Conservation (phyloP, 1,284 basidiomycete genomes). For the Ustilago sp. region DNA sequence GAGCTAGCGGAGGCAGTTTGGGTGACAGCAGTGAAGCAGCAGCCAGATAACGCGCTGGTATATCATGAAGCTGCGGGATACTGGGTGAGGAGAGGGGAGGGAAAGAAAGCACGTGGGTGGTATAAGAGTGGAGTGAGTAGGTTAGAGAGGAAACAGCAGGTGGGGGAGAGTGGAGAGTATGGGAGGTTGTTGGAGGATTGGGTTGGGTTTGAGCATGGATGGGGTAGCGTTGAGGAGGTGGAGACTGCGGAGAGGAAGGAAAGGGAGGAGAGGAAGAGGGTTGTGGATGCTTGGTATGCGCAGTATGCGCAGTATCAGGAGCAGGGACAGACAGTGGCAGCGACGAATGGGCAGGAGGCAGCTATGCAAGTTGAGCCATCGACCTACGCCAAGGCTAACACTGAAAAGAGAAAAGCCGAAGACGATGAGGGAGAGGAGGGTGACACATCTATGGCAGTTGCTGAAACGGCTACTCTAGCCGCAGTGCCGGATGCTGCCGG, state of each 20-base stretch:
- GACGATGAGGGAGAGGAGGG: slow-evolving; percentile 13
- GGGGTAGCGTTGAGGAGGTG: slow-evolving; percentile 80
- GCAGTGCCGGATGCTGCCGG: not conserved
- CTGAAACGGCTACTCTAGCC: too few relatives aligned
- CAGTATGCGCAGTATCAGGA: slow-evolving; percentile 70
- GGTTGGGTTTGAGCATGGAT: slow-evolving; percentile 83
- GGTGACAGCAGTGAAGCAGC: slow-evolving; percentile 51
- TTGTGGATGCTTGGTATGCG: slow-evolving; percentile 70
- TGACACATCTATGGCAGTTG: slow-evolving; percentile 19
- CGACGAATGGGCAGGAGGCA: slow-evolving; percentile 9
- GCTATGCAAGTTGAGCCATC: slow-evolving; percentile 31
- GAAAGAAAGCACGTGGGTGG: slow-evolving; percentile 52
- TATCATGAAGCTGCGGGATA: slow-evolving; percentile 55
- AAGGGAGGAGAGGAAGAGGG: slow-evolving; percentile 73
- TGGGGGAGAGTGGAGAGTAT: slow-evolving; percentile 22
- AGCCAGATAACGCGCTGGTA: slow-evolving; percentile 48
- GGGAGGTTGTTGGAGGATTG: slow-evolving; percentile 88
- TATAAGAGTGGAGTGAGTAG: slow-evolving; percentile 49
- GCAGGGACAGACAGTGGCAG: slow-evolving; percentile 65
- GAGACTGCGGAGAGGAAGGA: slow-evolving; percentile 73
- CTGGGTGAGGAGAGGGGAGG: slow-evolving; percentile 51
- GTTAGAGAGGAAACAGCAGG: slow-evolving; percentile 28
- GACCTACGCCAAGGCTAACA: not conserved
- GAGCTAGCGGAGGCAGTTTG: slow-evolving; percentile 61
- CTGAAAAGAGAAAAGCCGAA: slow-evolving; percentile 56